A percentile compares a stretch with the other conserved stretches of the same genome.
Evolutionary conservation across 1,139 yeast genomes (phyloP).

Genomic region (Saccharomyces hybrid): DNA sequence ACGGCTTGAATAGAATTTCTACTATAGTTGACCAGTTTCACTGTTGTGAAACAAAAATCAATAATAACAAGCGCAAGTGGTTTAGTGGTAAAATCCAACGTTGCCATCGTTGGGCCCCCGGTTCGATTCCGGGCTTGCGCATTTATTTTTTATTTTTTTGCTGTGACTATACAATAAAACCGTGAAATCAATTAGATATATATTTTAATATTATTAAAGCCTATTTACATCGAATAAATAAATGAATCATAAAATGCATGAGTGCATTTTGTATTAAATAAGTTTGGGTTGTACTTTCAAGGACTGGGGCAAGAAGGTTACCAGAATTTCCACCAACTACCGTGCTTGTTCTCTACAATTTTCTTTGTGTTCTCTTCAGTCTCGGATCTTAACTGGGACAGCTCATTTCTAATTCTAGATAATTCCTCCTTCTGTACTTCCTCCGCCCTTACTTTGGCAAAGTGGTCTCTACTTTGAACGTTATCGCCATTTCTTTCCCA

Average conservation of each 20-base stretch:
- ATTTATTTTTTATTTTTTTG: not conserved
- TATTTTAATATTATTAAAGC: not conserved
- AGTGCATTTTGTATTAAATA: not conserved
- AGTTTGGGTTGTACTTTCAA: not conserved
- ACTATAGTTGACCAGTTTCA: too few species aligned
- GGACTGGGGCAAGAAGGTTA: conserved; percentile 3
- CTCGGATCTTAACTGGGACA: conserved; percentile 31
- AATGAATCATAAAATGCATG: not conserved
- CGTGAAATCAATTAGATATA: too few species aligned
- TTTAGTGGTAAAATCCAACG: conserved; percentile 1
- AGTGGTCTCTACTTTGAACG: conserved; percentile 25
- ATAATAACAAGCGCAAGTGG: not conserved
- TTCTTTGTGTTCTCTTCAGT: conserved; percentile 35
- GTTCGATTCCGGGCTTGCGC: conserved; percentile 2
- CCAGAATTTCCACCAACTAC: conserved; percentile 29
- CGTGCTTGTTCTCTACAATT: conserved; percentile 32
- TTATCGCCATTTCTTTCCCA: conserved; percentile 41
- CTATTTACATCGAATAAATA: not conserved
- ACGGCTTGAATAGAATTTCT: too few species aligned
- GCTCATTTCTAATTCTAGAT: conserved; percentile 33
- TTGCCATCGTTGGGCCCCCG: conserved; percentile 1
- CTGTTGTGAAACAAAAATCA: not conserved
- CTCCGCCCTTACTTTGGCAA: conserved; percentile 43
- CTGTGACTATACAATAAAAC: not conserved
- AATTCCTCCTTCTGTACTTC: conserved; percentile 41